Evolutionary conservation across 345 rosid genomes (phyloP), one percentile per base, ranked within the genome.

Genomic region (Draba incana): DNA sequence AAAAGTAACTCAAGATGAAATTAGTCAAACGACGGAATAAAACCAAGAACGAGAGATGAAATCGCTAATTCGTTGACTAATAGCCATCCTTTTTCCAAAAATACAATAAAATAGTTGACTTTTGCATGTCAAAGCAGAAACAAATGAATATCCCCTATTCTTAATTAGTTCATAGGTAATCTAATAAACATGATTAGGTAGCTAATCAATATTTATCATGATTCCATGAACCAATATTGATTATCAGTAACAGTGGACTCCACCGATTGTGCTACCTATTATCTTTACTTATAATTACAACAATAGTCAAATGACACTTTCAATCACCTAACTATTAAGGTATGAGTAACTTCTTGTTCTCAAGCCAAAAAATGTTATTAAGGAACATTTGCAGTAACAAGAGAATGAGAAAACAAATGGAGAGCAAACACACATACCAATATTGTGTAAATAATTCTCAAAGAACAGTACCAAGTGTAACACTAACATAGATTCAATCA

Each of bases 161-260:
- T 74, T 61, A 68, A 59, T 73, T 60, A 33, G 28, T 65, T 33
- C 45, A 74, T 61, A 27, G 57, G 28, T 74, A 67, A 52, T 6
- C 63, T 60, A 67, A 27, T 15, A 67, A 5, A 9, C 58, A 67
- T 45, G 38, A 74, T 61, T 54, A 54, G 69, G 74, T 67, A 67
- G 68, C 45, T 54, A 68, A 75, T 54, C 23, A 53, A 52, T 66
- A 45, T 37, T 60, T 52, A 54, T 74, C 43, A 67, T 53, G 45
- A 52, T 53, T 27, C 55, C 30, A 37, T 74, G 68, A 48, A 43
- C 54, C 54, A 20, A 45, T 58, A 42, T 23, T n/a, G 53, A 48
- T 48, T 46, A 55, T 41, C 65, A 62, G 9, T 45, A 56, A 28
- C 41, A 28, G 61, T 30, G 62, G 61, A 28, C 51, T 53, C 43